Evolutionary conservation across 352 stramenopile species (phyloP).

Genomic region (Phytophthora fragariae): DNA sequence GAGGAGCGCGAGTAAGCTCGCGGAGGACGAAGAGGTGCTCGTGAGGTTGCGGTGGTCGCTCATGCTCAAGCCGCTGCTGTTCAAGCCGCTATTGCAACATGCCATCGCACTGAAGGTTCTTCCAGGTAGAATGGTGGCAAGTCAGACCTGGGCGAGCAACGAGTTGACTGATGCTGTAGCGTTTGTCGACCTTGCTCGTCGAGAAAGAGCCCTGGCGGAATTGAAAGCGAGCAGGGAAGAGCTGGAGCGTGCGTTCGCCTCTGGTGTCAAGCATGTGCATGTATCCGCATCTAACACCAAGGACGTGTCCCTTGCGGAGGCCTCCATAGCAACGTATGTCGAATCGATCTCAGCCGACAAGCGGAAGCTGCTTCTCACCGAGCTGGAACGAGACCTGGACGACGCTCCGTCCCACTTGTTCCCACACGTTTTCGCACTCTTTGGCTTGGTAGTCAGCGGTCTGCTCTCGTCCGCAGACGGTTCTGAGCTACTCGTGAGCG

Average conservation of each 20-base stretch:
- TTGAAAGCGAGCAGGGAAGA: conserved; percentile 24
- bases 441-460: conserved; percentile 19
- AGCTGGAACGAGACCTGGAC: conserved; percentile 45
- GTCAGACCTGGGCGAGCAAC: conserved; percentile 11
- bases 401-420: conserved; percentile 37
- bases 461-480: conserved; percentile 3
- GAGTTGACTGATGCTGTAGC: conserved; percentile 17
- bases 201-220: conserved; percentile 11
- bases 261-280: conserved; percentile 23
- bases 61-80: conserved; percentile 52
- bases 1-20: conserved; percentile 24
- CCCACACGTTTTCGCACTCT: conserved; percentile 35
- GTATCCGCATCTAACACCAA: neutral
- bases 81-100: conserved; percentile 48
- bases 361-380: conserved; percentile 29
- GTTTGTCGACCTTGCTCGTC: conserved; percentile 17
- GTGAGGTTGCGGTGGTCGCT: conserved; percentile 53
- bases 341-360: conserved; percentile 13
- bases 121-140: neutral
- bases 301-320: neutral
- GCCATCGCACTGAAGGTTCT: conserved; percentile 41
- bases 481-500: conserved; percentile 1
- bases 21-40: conserved; percentile 31
- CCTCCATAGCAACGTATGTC: conserved; percentile 13
- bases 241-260: conserved; percentile 16